phyloP scores from a whole-genome alignment of 768 basidiomycete genomes.

The Lactarius tabidus region DNA sequence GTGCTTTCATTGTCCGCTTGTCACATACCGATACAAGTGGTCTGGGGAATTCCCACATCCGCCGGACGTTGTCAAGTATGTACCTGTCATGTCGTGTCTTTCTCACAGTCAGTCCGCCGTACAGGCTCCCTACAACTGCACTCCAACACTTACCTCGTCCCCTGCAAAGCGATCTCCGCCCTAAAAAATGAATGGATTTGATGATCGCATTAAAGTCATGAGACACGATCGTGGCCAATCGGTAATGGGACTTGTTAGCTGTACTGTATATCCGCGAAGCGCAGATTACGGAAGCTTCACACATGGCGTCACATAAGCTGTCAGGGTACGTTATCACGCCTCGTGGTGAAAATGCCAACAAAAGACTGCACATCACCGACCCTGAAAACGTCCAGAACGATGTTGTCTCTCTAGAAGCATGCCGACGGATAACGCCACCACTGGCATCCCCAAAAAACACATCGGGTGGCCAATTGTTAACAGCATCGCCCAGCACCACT shows the following conservation, averaged over 20 bases:
- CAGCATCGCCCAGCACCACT: background rate
- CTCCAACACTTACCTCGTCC: background rate
- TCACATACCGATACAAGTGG: background rate
- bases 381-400: background rate
- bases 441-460: background rate
- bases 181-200: background rate
- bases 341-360: background rate
- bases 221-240: background rate
- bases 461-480: background rate
- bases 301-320: background rate
- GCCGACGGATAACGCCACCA: background rate
- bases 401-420: background rate
- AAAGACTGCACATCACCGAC: background rate
- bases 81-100: background rate
- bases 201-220: background rate
- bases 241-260: background rate
- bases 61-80: no score
- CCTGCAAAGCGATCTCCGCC: background rate
- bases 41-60: constrained; percentile 3
- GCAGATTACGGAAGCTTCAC: constrained; percentile 8
- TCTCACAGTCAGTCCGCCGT: background rate
- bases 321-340: background rate
- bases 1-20: background rate
- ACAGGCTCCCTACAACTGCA: background rate
- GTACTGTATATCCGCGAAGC: background rate